Evolutionary conservation across 306 rosid species (phyloP).

Genomic region (Trifolium pratense): DNA sequence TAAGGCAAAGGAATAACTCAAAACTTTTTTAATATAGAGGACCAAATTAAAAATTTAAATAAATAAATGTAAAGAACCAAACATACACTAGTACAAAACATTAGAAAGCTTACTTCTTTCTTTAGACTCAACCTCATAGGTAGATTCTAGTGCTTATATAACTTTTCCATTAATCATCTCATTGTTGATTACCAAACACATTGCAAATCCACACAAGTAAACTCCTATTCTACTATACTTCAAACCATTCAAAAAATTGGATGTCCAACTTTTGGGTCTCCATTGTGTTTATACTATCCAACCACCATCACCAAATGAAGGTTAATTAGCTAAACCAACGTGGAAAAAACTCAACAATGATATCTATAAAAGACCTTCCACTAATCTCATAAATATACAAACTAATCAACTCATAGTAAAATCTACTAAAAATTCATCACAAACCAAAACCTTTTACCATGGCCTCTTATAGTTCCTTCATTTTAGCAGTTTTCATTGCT

Average conservation of each 20-base stretch:
- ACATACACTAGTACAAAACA: too few species aligned
- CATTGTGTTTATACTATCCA: background rate
- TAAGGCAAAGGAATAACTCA: too few species aligned
- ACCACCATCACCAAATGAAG: slow-evolving; percentile 33
- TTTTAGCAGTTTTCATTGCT: slow-evolving; percentile 38
- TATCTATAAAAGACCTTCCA: slow-evolving; percentile 28
- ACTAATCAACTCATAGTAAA: slow-evolving; percentile 25
- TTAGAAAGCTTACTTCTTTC: too few species aligned
- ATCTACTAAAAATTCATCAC: background rate
- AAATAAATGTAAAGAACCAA: too few species aligned
- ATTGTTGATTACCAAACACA: slow-evolving; percentile 21
- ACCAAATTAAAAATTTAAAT: too few species aligned
- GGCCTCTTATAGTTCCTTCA: slow-evolving; percentile 41
- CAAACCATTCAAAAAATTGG: slow-evolving; percentile 10
- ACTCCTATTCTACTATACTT: background rate
- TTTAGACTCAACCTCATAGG: too few species aligned
- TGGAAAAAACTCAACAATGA: background rate
- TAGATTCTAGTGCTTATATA: background rate
- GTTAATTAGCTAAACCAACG: slow-evolving; percentile 12
- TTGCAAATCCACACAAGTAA: slow-evolving; percentile 18
- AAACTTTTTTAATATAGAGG: too few species aligned
- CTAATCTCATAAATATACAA: background rate
- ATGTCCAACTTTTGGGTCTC: slow-evolving; percentile 38
- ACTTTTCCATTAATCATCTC: background rate
- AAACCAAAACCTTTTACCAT: slow-evolving; percentile 2